Base-by-base conservation (phyloP, 2,329 filamentous ascomycete species). In the Cladobotryum mycophilum region DNA sequence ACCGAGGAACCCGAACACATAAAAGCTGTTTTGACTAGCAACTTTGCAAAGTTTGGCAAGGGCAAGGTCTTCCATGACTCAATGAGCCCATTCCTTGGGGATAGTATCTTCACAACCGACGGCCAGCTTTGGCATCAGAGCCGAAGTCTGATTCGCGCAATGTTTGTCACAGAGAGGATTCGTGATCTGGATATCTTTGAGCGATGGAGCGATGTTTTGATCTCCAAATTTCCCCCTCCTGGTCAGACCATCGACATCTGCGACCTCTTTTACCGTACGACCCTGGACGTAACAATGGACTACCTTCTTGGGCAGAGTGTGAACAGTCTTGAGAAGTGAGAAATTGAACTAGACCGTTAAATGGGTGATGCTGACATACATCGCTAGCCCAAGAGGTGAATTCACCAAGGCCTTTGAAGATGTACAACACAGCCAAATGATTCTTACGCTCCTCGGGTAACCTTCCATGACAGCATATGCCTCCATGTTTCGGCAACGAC, bases 1-100 rank as follows among this genome's bases (percentile, higher is more conserved):
- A 96, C 91, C 0, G 80, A 80, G 5, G 89, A 96, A 58, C 86
- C 87, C 1, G 89, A 95, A 61, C 96, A 96, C 64, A 86, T 95
- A 72, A 95, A 96, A 67, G 88, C 91, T 5, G 78, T 96, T 18
- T 75, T 96, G n/a, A 88, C 90, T 0, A 86, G 85, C 1, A 89
- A 96, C 63, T 96, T 96, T 63, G 50, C 58, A 38, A 88, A 95
- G 62, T 96, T 84, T 63, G 91, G 90, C 60, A 90, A 96, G 65
- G 89, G 90, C 6, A 70, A 82, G 55, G 68, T 74, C 18, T 95
- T 95, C 70, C 85, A 91, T 60, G 59, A 68, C 8, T 85, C 90
- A 47, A 95, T 86, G 85, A 76, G 80, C 51, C 80, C 83, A 13
- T 95, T 88, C 56, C 72, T 95, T 17, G 87, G 86, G 20, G 79